Base-by-base conservation (phyloP, 1,139 yeast species). In the Tardiomyces digboiensis region DNA sequence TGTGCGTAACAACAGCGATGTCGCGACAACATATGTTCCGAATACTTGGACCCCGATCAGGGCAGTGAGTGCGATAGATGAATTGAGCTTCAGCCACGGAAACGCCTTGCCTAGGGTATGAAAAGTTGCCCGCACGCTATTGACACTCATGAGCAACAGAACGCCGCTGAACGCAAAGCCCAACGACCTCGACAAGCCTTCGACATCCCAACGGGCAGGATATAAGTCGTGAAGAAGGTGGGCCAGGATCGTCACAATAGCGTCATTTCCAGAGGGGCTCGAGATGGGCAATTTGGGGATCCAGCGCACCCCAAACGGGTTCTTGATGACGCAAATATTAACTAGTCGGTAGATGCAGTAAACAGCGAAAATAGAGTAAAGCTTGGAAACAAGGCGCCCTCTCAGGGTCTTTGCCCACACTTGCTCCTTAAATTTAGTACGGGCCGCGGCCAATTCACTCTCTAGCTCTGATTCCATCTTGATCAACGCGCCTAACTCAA, bases 21-120 rank as follows among this genome's bases (percentile, higher is more conserved):
- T 85, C 0, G 96, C 82, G 26, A 88, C 71, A 1, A 83, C 81
- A 57, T 88, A 88, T 2, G 85, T 73, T 0, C 95, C 95, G 18
- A 82, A 66, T 12, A 87, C 66, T 62, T 87, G 84, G 10, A 85
- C 76, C 4, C 83, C 72, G 2, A 84, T 60, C 29, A 86, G 63
- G 40, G 70, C 68, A 19, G 21, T 37, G 21, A 7, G 21, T 38
- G 12, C 36, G 5, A 33, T 18, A 2, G 39, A 18, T 2, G 38
- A 14, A 18, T 18, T 18, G 21, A n/a, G 40, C 21, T 43, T 41
- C 10, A 58, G 46, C 50, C 52, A 50, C 13, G 65, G 62, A 41
- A 59, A 52, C 10, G 62, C 61, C 42, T 52, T 55, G 18, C 56
- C 53, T n/a, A 56, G 50, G 39, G 46, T 52, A 42, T 52, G 52